A percentile compares a stretch with the other conserved stretches of the same genome.
Evolutionary conservation across 2,329 filamentous ascomycete genomes (phyloP).

Genomic region (Phialemoniopsis sp.): DNA sequence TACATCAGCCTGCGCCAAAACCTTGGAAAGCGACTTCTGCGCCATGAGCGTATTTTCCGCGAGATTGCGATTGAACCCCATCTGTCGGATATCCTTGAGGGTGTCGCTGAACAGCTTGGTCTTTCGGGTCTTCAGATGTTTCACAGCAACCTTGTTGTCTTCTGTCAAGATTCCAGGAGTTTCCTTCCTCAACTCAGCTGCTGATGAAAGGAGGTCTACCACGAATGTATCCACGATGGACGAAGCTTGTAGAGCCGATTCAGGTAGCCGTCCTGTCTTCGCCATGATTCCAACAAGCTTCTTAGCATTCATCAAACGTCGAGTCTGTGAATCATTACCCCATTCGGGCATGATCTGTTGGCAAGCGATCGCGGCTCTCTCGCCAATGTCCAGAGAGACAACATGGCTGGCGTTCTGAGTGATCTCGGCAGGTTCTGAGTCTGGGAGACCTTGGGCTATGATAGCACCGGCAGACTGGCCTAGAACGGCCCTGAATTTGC

Average conservation of each 20-base stretch:
- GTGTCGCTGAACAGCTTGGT: constrained; percentile 87
- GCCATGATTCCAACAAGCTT: constrained; percentile 72
- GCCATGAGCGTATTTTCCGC: constrained; percentile 67
- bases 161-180: constrained; percentile 80
- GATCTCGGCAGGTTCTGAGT: constrained; percentile 15
- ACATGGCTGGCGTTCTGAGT: constrained; percentile 3
- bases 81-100: constrained; percentile 74
- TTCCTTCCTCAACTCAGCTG: constrained; percentile 72
- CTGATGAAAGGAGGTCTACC: constrained; percentile 61
- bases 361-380: constrained; percentile 21
- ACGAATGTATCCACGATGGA: constrained; percentile 64
- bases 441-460: constrained; percentile 54
- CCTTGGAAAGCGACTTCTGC: constrained; percentile 65
- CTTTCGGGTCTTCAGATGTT: constrained; percentile 88
- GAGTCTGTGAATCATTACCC: constrained; percentile 33
- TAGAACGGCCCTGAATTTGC: constrained; percentile 81
- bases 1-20: constrained; percentile 58
- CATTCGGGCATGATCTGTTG: constrained; percentile 29
- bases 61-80: constrained; percentile 86
- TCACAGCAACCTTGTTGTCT: constrained; percentile 78
- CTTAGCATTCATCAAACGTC: constrained; percentile 66
- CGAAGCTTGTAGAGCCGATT: constrained; percentile 48
- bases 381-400: constrained; percentile 22
- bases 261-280: constrained; percentile 2
- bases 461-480: constrained; percentile 70